A percentile compares a stretch with the other conserved stretches of the same genome.
phyloP scores from a whole-genome alignment of 768 basidiomycete genomes.

The Plicaturopsis crispa region DNA sequence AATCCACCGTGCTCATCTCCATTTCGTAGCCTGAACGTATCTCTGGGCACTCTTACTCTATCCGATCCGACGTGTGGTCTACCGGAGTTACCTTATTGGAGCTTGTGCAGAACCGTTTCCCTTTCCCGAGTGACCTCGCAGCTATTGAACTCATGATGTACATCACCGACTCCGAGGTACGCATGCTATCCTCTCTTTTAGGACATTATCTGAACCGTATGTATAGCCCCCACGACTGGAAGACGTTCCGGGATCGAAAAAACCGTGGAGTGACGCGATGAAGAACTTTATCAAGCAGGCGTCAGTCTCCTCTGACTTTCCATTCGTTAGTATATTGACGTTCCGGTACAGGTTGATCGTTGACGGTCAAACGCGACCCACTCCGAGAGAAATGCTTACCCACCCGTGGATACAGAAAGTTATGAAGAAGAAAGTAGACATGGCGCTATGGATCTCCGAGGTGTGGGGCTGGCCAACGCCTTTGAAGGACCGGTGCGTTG shows the following conservation, averaged over 20 bases:
- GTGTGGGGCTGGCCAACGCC: conserved; percentile 75
- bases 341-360: conserved; percentile 52
- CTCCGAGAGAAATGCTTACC: conserved; percentile 72
- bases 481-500: conserved; percentile 35
- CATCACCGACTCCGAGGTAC: conserved; percentile 73
- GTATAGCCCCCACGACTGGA: conserved; percentile 73
- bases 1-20: neutral
- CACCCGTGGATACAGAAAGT: conserved; percentile 78
- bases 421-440: conserved; percentile 79
- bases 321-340: conserved; percentile 6
- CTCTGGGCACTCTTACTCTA: conserved; percentile 85
- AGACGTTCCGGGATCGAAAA: conserved; percentile 55
- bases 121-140: conserved; percentile 85
- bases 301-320: conserved; percentile 38
- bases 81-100: conserved; percentile 92
- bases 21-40: conserved; percentile 81
- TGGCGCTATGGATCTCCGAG: conserved; percentile 83
- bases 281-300: conserved; percentile 86
- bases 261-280: conserved; percentile 73
- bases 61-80: conserved; percentile 97
- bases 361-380: conserved; percentile 61
- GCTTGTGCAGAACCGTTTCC: conserved; percentile 90
- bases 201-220: conserved; percentile 9
- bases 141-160: conserved; percentile 94
- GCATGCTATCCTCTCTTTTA: conserved; percentile 13